Evolutionary conservation across 192 early-diverging fungal species (phyloP).

Genomic region (Coemansia guatemalensis): DNA sequence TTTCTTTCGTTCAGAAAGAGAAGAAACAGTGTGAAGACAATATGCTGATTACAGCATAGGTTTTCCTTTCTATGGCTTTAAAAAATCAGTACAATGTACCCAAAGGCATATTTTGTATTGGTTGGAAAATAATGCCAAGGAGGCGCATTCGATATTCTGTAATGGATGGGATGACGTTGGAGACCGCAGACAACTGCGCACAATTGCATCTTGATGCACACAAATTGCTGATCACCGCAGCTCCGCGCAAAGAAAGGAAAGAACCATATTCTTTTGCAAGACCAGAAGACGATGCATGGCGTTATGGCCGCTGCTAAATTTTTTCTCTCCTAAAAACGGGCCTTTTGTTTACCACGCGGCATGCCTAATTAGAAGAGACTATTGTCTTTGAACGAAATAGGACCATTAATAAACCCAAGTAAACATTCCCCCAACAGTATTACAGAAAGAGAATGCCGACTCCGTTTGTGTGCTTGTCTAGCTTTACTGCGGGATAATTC

Average conservation of each 20-base stretch:
- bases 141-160: background rate
- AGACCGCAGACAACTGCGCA: background rate
- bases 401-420: background rate
- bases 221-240: background rate
- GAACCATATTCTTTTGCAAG: background rate
- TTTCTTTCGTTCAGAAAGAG: background rate
- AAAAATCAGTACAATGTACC: background rate
- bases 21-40: background rate
- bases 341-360: background rate
- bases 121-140: background rate
- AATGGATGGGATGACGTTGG: background rate
- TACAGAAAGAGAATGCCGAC: background rate
- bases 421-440: background rate
- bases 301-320: background rate
- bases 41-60: background rate
- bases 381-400: background rate
- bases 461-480: background rate
- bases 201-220: background rate
- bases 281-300: background rate
- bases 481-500: background rate
- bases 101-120: background rate
- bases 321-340: background rate
- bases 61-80: background rate
- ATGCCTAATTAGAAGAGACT: background rate
- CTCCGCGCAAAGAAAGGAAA: background rate